A percentile compares a stretch with the other conserved stretches of the same genome.
phyloP scores from a whole-genome alignment of 345 rosid genomes.

The Hibiscus trionum region DNA sequence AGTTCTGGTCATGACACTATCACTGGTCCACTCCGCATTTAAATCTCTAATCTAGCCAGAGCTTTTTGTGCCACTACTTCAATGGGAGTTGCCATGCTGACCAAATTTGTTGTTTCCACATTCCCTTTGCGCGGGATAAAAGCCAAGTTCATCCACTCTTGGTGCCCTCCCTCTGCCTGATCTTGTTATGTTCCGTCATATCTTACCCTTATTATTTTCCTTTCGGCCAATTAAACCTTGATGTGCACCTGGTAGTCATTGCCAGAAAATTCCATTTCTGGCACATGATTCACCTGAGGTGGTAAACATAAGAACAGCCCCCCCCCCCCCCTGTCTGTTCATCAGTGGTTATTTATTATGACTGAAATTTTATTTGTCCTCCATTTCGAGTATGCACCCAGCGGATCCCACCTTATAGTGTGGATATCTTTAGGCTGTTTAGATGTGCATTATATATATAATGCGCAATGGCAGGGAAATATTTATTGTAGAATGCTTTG shows the following conservation, averaged over 20 bases:
- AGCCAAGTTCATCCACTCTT: conserved; percentile 19
- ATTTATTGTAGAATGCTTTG: conserved; percentile 23
- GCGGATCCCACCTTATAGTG: conserved; percentile 8
- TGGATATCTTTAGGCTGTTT: conserved; percentile 16
- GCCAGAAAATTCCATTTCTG: conserved; percentile 26
- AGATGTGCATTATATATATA: conserved; percentile 17
- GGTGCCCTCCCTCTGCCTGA: conserved; percentile 18
- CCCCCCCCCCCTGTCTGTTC: conserved; percentile 9
- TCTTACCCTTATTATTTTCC: conserved; percentile 10
- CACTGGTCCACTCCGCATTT: conserved; percentile 55
- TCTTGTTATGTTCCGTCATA: conserved; percentile 21
- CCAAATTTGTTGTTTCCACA: conserved; percentile 13
- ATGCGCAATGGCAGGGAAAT: conserved; percentile 8
- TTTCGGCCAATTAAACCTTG: conserved; percentile 27
- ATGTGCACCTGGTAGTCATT: conserved; percentile 63
- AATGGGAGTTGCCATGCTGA: conserved; percentile 10
- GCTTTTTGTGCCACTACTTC: conserved; percentile 18
- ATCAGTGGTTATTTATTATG: conserved; percentile 8
- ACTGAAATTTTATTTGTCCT: background rate
- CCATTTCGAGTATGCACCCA: conserved; percentile 2
- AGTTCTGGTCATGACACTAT: conserved; percentile 54
- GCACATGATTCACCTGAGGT: conserved; percentile 74
- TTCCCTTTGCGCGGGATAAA: conserved; percentile 17
- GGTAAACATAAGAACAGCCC: conserved; percentile 29
- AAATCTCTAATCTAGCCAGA: conserved; percentile 26